These are phyloP conservation scores for Wickerhamomyces xylosicus DNA, from an alignment of 805 yeast species.

Conservation along the genomic window DNA sequence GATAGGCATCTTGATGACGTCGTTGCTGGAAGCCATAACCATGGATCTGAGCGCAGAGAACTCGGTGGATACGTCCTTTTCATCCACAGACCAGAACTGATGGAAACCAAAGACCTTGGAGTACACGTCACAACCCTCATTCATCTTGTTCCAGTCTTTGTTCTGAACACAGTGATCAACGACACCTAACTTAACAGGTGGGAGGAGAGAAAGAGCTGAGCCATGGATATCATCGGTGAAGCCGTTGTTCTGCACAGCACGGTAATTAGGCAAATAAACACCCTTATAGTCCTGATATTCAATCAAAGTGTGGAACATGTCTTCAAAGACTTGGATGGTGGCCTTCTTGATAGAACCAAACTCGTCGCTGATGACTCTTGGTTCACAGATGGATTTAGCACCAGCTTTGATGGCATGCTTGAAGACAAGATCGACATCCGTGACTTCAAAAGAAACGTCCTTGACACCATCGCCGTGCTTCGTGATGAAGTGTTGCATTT, in stretches of 20 bases:
- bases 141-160: slow-evolving; percentile 61
- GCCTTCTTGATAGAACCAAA: slow-evolving; percentile 46
- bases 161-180: slow-evolving; percentile 82
- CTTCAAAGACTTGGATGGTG: slow-evolving; percentile 43
- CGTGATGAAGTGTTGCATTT: slow-evolving; percentile 34
- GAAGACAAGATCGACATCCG: slow-evolving; percentile 34
- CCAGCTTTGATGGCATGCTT: slow-evolving; percentile 41
- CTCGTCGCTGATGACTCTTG: slow-evolving; percentile 26
- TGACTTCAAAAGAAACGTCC: slow-evolving; percentile 62
- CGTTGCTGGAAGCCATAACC: slow-evolving; percentile 66
- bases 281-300: slow-evolving; percentile 29
- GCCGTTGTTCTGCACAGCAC: slow-evolving; percentile 1
- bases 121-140: slow-evolving; percentile 46
- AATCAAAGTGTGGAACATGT: slow-evolving; percentile 60
- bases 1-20: slow-evolving; percentile 65
- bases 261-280: slow-evolving; percentile 42
- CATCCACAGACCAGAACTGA: slow-evolving; percentile 80
- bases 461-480: slow-evolving; percentile 75
- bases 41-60: slow-evolving; percentile 61
- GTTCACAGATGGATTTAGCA: slow-evolving; percentile 30
- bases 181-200: slow-evolving; percentile 27
- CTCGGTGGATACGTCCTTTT: slow-evolving; percentile 58
- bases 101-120: slow-evolving; percentile 61
- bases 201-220: slow-evolving; percentile 11
- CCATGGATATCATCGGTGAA: slow-evolving; percentile 3